These are phyloP conservation scores for Dorcoceras hygrometricum DNA, from an alignment of 257 asterid genomes.

Conservation along the genomic window DNA sequence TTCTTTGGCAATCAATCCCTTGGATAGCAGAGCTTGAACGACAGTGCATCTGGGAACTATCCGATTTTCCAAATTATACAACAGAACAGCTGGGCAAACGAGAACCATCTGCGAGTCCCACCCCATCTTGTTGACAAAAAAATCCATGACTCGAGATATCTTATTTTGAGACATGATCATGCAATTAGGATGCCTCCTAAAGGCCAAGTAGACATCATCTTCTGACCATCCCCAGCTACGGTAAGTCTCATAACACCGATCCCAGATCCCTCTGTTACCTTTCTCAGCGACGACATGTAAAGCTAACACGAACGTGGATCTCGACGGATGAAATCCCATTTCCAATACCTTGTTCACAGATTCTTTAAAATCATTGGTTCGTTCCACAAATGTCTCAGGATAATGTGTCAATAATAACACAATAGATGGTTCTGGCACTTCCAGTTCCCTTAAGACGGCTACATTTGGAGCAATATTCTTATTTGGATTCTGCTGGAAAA, in stretches of 20 bases:
- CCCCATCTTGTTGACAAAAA: slow-evolving; percentile 10
- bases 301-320: no score
- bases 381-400: background rate
- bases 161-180: slow-evolving; percentile 19
- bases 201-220: slow-evolving; percentile 7
- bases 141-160: background rate
- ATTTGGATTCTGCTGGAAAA: background rate
- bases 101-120: background rate
- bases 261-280: background rate
- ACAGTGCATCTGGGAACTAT: slow-evolving; percentile 23
- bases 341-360: no score
- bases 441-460: slow-evolving; percentile 7
- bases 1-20: slow-evolving; percentile 11
- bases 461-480: slow-evolving; percentile 17
- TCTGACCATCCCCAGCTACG: slow-evolving; percentile 20
- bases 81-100: background rate
- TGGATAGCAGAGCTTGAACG: background rate
- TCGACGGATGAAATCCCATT: no score
- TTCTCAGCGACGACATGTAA: no score
- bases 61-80: slow-evolving; percentile 20
- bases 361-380: no score
- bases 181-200: background rate
- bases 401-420: background rate
- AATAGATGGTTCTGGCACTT: background rate
- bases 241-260: background rate